These are phyloP conservation scores for Phytophthora ohioensis DNA, from an alignment of 352 stramenopile genomes.

Conservation along the genomic window DNA sequence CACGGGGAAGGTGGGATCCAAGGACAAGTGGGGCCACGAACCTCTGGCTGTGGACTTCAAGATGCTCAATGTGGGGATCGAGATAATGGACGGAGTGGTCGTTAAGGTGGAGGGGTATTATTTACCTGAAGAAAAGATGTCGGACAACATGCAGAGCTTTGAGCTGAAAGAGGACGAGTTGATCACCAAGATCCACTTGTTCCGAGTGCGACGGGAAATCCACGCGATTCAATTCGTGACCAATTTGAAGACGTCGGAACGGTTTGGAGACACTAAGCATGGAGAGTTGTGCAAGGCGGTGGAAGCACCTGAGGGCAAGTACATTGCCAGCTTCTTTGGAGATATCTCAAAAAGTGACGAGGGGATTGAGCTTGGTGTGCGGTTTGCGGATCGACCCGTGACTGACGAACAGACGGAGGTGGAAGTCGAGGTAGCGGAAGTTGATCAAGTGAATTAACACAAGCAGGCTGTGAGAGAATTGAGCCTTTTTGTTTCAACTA, in stretches of 20 bases:
- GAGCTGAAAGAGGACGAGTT: slow-evolving; percentile 22
- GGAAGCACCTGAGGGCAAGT: slow-evolving; percentile 37
- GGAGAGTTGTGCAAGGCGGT: slow-evolving; percentile 45
- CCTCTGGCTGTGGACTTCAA: slow-evolving; percentile 18
- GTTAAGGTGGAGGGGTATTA: slow-evolving; percentile 37
- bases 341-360: slow-evolving; percentile 27
- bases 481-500: not conserved
- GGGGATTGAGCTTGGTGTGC: slow-evolving; percentile 35
- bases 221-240: slow-evolving; percentile 45
- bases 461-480: not conserved
- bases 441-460: slow-evolving; percentile 40
- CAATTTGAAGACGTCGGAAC: slow-evolving; percentile 29
- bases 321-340: slow-evolving; percentile 41
- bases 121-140: not conserved
- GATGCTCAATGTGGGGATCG: slow-evolving; percentile 26
- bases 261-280: slow-evolving; percentile 29
- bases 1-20: slow-evolving; percentile 26
- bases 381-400: slow-evolving; percentile 26
- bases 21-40: slow-evolving; percentile 37
- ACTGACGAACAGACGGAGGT: not conserved
- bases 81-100: slow-evolving; percentile 17
- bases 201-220: slow-evolving; percentile 38
- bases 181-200: slow-evolving; percentile 40
- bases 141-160: slow-evolving; percentile 7
- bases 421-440: slow-evolving; percentile 31